These are phyloP conservation scores for Corinectria fuckeliana DNA, from an alignment of 2,329 filamentous ascomycete genomes.

Conservation along the genomic window DNA sequence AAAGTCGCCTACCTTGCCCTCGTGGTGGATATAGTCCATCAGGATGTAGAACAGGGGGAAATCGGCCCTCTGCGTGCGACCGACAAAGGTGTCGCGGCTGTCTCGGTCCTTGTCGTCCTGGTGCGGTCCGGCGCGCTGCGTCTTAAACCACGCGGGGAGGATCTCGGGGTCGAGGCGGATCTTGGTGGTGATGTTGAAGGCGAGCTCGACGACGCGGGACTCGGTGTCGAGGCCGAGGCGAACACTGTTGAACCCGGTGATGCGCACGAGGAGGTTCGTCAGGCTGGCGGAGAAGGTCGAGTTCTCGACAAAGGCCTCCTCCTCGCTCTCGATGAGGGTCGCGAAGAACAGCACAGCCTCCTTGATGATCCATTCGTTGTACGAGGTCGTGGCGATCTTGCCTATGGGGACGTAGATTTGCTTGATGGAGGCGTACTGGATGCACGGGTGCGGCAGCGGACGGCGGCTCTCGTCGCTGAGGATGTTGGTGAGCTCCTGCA, in stretches of 20 bases:
- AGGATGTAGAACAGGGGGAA: slow-evolving; percentile 96
- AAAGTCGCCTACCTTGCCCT: slow-evolving; percentile 94
- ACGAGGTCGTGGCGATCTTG: slow-evolving; percentile 84
- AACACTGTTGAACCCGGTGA: slow-evolving; percentile 75
- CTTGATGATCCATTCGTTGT: slow-evolving; percentile 84
- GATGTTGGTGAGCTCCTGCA: slow-evolving; percentile 71
- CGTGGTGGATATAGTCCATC: slow-evolving; percentile 95
- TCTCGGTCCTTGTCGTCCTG: slow-evolving; percentile 53
- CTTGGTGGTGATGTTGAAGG: slow-evolving; percentile 97
- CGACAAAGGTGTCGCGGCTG: slow-evolving; percentile 81
- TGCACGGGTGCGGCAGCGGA: slow-evolving; percentile 88
- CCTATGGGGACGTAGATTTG: slow-evolving; percentile 90
- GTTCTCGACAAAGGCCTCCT: slow-evolving; percentile 92
- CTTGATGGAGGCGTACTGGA: slow-evolving; percentile 82
- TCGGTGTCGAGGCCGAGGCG: slow-evolving; percentile 82
- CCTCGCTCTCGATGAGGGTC: slow-evolving; percentile 92
- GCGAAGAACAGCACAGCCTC: slow-evolving; percentile 88
- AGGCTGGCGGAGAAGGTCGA: slow-evolving; percentile 84
- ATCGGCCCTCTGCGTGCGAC: slow-evolving; percentile 85
- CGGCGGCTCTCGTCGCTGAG: slow-evolving; percentile 89
- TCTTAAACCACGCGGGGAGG: slow-evolving; percentile 89
- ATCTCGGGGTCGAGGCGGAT: slow-evolving; percentile 89
- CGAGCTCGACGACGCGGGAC: slow-evolving; percentile 85
- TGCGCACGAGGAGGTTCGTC: slow-evolving; percentile 83
- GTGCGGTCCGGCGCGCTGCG: slow-evolving; percentile 43